These are phyloP conservation scores for Malassezia furfur DNA, from an alignment of 1,284 basidiomycete species.

Conservation along the genomic window DNA sequence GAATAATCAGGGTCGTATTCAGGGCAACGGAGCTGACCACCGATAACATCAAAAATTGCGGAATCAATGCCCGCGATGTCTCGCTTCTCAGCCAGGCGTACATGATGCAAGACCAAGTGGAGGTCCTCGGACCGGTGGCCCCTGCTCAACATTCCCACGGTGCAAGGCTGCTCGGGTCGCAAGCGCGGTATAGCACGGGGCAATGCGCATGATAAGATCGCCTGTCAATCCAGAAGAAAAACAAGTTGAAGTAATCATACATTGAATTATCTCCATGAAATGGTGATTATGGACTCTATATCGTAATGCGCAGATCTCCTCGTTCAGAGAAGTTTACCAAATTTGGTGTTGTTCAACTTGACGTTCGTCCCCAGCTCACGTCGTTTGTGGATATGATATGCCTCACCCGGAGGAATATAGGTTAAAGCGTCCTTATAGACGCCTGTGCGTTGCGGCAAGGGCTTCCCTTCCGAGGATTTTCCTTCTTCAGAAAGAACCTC, in stretches of 20 bases:
- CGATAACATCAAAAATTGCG: conserved; percentile 8
- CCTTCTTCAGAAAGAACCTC: no score
- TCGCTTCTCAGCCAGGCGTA: background rate
- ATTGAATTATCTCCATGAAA: no score
- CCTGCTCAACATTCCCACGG: no score
- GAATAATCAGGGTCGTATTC: conserved; percentile 5
- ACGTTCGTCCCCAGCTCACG: conserved; percentile 28
- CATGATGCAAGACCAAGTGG: background rate
- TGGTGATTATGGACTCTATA: no score
- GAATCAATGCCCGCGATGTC: background rate
- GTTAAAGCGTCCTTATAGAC: conserved; percentile 16
- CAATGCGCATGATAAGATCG: no score
- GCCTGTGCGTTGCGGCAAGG: no score
- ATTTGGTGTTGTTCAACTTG: conserved; percentile 24
- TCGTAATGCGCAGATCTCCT: no score
- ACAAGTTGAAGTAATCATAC: no score
- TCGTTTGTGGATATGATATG: conserved; percentile 36
- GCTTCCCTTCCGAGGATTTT: no score
- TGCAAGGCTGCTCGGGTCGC: no score
- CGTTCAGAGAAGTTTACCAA: background rate
- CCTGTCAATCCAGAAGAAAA: no score
- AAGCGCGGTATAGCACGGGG: no score
- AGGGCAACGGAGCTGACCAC: conserved; percentile 15
- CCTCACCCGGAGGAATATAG: conserved; percentile 41
- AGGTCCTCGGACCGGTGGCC: background rate